A percentile compares a stretch with the other conserved stretches of the same genome.
Conservation (phyloP, 371 early-diverging fungal genomes). For the Coemansia sp. region DNA sequence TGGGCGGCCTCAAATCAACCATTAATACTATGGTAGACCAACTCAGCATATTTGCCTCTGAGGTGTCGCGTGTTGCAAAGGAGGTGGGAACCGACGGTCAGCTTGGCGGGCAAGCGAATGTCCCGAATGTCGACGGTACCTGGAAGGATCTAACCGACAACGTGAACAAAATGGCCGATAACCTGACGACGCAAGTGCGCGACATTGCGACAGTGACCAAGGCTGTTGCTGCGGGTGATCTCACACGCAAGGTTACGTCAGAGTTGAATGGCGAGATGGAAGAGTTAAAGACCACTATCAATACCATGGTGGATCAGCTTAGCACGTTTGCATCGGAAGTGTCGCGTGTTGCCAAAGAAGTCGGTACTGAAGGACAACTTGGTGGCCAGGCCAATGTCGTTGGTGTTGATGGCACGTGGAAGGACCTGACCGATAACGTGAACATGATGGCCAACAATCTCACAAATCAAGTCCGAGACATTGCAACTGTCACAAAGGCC, state of each 20-base stretch:
- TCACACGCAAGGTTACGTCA: constrained; percentile 59
- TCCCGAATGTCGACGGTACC: constrained; percentile 61
- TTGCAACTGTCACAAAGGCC: constrained; percentile 49
- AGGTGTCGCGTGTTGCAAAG: constrained; percentile 53
- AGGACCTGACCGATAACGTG: constrained; percentile 59
- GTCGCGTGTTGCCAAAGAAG: constrained; percentile 60
- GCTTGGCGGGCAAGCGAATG: constrained; percentile 58
- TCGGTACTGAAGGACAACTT: constrained; percentile 51
- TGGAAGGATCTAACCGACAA: constrained; percentile 68
- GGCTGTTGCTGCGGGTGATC: constrained; percentile 56
- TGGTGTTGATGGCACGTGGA: constrained; percentile 62
- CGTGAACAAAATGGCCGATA: constrained; percentile 60
- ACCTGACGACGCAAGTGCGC: constrained; percentile 58
- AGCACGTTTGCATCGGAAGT: constrained; percentile 55
- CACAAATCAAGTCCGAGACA: constrained; percentile 56
- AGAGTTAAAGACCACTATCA: constrained; percentile 69
- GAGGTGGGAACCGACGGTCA: constrained; percentile 53
- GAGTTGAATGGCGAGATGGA: constrained; percentile 69
- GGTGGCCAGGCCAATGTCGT: constrained; percentile 41
- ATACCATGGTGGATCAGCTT: constrained; percentile 65
- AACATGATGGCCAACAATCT: constrained; percentile 59
- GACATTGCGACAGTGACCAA: constrained; percentile 40
- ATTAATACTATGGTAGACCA: constrained; percentile 69
- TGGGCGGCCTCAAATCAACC: constrained; percentile 64
- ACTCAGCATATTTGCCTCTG: constrained; percentile 52